phyloP scores from a whole-genome alignment of 1,284 basidiomycete species.

The Sporisorium sorghi region DNA sequence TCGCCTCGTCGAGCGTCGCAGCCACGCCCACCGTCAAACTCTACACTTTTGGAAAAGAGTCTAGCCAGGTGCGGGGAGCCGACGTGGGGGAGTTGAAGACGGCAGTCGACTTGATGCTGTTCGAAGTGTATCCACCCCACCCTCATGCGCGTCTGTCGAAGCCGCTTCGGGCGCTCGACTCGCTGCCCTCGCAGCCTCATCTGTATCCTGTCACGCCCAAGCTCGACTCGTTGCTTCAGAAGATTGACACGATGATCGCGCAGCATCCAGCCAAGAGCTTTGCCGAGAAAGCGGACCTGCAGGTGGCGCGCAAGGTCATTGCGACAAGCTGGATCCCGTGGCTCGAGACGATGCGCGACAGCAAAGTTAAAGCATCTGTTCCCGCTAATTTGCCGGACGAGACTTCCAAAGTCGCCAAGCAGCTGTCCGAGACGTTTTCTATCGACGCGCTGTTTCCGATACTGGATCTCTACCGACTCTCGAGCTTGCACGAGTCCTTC shows the following conservation, averaged over 20 bases:
- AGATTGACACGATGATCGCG: conserved; percentile 77
- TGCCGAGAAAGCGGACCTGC: conserved; percentile 52
- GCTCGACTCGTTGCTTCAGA: conserved; percentile 76
- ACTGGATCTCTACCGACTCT: conserved; percentile 84
- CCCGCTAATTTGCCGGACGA: conserved; percentile 9
- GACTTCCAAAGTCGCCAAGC: conserved; percentile 9
- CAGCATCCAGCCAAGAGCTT: conserved; percentile 66
- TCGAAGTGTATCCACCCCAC: conserved; percentile 78
- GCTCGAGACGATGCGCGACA: conserved; percentile 28
- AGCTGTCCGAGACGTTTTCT: conserved; percentile 71
- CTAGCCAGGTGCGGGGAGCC: conserved; percentile 78
- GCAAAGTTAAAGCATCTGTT: conserved; percentile 1
- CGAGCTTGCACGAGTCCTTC: conserved; percentile 75
- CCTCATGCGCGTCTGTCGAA: conserved; percentile 77
- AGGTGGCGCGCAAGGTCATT: conserved; percentile 72
- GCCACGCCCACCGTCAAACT: conserved; percentile 86
- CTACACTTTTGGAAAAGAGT: conserved; percentile 71
- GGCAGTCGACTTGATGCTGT: conserved; percentile 79
- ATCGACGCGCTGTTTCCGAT: conserved; percentile 80
- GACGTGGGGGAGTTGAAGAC: conserved; percentile 77
- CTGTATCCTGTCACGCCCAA: conserved; percentile 79
- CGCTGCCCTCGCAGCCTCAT: conserved; percentile 75
- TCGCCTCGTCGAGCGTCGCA: conserved; percentile 73
- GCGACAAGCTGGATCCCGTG: conserved; percentile 66
- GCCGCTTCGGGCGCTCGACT: conserved; percentile 75